A percentile compares a stretch with the other conserved stretches of the same genome.
phyloP scores from a whole-genome alignment of 495 filamentous ascomycete species.

The Aeminium ludgeri region DNA sequence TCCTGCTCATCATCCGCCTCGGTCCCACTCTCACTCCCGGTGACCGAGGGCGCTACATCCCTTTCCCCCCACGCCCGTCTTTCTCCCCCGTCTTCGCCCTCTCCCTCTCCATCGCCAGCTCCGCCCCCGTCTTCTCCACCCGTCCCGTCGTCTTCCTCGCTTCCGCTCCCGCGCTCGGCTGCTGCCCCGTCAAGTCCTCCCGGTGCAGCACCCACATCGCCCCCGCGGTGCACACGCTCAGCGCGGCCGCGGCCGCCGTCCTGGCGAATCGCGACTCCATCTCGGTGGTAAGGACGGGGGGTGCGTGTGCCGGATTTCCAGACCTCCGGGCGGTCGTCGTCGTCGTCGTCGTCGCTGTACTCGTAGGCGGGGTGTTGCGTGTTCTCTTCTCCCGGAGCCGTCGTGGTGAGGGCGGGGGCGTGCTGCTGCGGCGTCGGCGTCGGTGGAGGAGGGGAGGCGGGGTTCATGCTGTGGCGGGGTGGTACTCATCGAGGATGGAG shows the following conservation, averaged over 20 bases:
- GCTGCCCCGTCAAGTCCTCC: too few species aligned
- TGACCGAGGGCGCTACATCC: slow-evolving; percentile 27
- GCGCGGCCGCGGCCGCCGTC: not conserved
- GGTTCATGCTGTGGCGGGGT: too few species aligned
- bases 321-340: not conserved
- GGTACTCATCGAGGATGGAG: too few species aligned
- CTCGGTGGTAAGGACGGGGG: slow-evolving; percentile 1
- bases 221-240: not conserved
- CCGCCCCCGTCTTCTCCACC: not conserved
- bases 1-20: slow-evolving; percentile 68
- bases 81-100: not conserved
- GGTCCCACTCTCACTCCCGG: slow-evolving; percentile 71
- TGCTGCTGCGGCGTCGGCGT: too few species aligned
- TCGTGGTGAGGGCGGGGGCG: too few species aligned
- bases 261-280: not conserved
- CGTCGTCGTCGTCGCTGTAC: too few species aligned
- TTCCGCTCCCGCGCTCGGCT: too few species aligned
- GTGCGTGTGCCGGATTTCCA: not conserved
- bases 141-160: too few species aligned
- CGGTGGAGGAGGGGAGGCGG: too few species aligned
- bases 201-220: not conserved
- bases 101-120: not conserved
- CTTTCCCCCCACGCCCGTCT: slow-evolving; percentile 1
- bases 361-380: too few species aligned
- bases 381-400: too few species aligned